These are phyloP conservation scores for Coemansia sp. DNA, from an alignment of 192 early-diverging fungal species.

Conservation along the genomic window DNA sequence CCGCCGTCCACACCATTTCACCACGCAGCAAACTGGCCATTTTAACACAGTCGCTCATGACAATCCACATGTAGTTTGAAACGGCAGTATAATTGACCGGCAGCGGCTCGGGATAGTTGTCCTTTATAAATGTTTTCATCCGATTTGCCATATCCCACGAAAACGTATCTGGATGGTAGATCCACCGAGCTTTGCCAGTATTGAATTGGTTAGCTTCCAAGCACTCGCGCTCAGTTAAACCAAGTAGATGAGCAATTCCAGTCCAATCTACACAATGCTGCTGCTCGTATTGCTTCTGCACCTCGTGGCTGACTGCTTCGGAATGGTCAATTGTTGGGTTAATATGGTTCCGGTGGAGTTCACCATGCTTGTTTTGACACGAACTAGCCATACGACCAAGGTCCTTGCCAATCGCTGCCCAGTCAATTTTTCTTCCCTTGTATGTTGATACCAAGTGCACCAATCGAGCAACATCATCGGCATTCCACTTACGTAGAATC, in stretches of 20 bases:
- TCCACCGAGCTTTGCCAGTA: constrained; percentile 9
- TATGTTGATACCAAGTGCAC: not conserved
- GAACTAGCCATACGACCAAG: not conserved
- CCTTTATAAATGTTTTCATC: constrained; percentile 19
- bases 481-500: not conserved
- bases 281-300: not conserved
- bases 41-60: constrained; percentile 4
- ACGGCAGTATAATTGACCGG: constrained; percentile 11
- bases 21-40: constrained; percentile 11
- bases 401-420: not conserved
- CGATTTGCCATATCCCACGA: constrained; percentile 10
- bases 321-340: not conserved
- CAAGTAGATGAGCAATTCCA: not conserved
- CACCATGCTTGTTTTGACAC: not conserved
- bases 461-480: not conserved
- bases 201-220: constrained; percentile 9
- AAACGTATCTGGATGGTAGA: constrained; percentile 12
- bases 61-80: constrained; percentile 30
- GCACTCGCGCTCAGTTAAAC: not conserved
- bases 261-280: constrained; percentile 6
- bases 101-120: constrained; percentile 11
- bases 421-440: not conserved
- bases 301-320: not conserved
- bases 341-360: not conserved
- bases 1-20: constrained; percentile 14